Percentiles rank a stretch among this genome's conserved stretches.
Evolutionary conservation across 2,329 filamentous ascomycete genomes (phyloP).

Genomic region (Chrysosporium keratinophilum): DNA sequence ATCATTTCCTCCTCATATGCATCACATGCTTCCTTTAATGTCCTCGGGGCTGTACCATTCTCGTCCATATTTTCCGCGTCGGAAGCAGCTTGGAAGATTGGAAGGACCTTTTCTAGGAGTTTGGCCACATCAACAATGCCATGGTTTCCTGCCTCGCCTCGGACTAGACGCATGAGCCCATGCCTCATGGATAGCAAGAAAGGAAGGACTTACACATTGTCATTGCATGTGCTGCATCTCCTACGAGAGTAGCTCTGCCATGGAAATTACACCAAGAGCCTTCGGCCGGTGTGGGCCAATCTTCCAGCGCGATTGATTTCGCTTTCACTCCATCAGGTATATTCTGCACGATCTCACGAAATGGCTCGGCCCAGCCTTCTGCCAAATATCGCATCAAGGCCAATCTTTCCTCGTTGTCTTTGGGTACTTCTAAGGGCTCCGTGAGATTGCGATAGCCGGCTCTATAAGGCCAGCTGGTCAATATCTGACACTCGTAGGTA

Average conservation of each 20-base stretch:
- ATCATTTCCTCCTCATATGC: slow-evolving; percentile 40
- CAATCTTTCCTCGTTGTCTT: slow-evolving; percentile 31
- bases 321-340: slow-evolving; percentile 37
- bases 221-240: slow-evolving; percentile 50
- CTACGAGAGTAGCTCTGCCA: slow-evolving; percentile 40
- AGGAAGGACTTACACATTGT: slow-evolving; percentile 44
- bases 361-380: slow-evolving; percentile 42
- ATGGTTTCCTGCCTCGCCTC: slow-evolving; percentile 50
- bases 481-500: slow-evolving; percentile 41
- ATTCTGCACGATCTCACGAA: slow-evolving; percentile 34
- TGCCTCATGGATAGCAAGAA: not conserved
- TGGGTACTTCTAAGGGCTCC: slow-evolving; percentile 34
- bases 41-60: slow-evolving; percentile 16
- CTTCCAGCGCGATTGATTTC: slow-evolving; percentile 40
- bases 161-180: slow-evolving; percentile 31
- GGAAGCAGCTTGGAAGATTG: slow-evolving; percentile 18
- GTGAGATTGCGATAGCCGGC: slow-evolving; percentile 27
- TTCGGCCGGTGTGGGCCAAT: slow-evolving; percentile 38
- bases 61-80: not conserved
- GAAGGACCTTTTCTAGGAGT: slow-evolving; percentile 29
- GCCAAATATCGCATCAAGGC: slow-evolving; percentile 38
- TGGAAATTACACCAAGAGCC: slow-evolving; percentile 27
- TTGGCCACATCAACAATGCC: slow-evolving; percentile 44
- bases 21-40: slow-evolving; percentile 18
- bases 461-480: slow-evolving; percentile 43